Base-by-base conservation (phyloP, 2,329 filamentous ascomycete species). In the Drechslerella coelobrocha region DNA sequence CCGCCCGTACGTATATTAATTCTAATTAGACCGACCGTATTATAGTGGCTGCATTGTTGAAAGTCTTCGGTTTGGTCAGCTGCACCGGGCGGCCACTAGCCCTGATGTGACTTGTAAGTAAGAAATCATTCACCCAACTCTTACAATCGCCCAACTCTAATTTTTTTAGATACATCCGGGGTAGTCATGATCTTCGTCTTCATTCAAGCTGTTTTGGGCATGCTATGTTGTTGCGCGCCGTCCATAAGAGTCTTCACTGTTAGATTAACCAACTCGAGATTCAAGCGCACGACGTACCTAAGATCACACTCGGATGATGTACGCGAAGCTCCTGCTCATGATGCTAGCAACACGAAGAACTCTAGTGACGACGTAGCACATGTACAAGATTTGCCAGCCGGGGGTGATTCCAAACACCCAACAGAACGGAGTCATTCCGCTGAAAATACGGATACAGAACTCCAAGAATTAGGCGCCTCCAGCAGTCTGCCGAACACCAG, bases 11-110 rank as follows among this genome's bases (percentile, higher is more conserved):
- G 10, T 14, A 2, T 8, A 4, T 34, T n/a, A 5, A 10, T 51
- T 27, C 45, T 60, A 39, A 60, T 23, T 17, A 17, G n/a, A n/a
- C n/a, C 12, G 12, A 8, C 26, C 7, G 3, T 39, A 7, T 14
- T 19, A 34, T 24, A 61, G 57, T n/a, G 57, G 57, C 1, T 61
- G 57, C 39, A 61, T 61, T 19, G 48, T 61, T 19, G 57, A 61
- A 61, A 17, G 47, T 4, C 24, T 61, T 23, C 31, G 57, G 3
- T 61, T 61, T 14, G n/a, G 21, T 17, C 57, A 61, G 26, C 5
- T 61, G 26, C 21, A 27, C 8, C 14, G 43, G 2, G 57, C 57
- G 14, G 47, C 26, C 14, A 45, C 8, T 10, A 61, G 57, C 31
- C 26, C 24, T 4, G 57, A 61, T 61, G 24, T 61, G n/a, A 61